Evolutionary conservation across 2,329 filamentous ascomycete species (phyloP), one percentile per base, ranked within the genome.

Genomic region (Westerdykella sp.): DNA sequence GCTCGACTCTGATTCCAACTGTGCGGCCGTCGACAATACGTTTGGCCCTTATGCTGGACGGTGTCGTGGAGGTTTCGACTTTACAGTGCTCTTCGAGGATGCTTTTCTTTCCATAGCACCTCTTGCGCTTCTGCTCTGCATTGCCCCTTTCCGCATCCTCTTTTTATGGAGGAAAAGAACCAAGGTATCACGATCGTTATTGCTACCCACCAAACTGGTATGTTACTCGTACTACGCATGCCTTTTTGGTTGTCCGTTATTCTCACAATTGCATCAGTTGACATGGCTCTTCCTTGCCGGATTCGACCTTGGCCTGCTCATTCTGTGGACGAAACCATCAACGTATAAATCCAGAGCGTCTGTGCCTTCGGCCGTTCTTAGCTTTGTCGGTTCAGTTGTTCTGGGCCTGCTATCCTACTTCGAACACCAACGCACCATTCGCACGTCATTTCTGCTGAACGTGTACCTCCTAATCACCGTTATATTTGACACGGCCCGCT

Each of bases 361-460:
- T 16, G 28, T 62, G 7, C 45, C 63, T 13, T 56, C 60, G 5
- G 60, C 59, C 13, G 47, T 49, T 12, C n/a, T 66, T 22, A 55
- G 49, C 42, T 49, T 66, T 16, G 43, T 59, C 2, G 54, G 57
- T 5, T 51, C 57, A 7, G 15, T 62, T 3, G 21, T 57, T 9
- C 57, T 76, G 11, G 51, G 56, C 36, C 41, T 68, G 11, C 57
- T 74, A 25, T 75, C 74, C 1, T 71, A 69, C 52, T 56, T 70
- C 22, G 73, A 77, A 50, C 75, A 77, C 49, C 52, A 60, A 14
- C 67, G 67, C 25, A 69, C 69, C 5, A 58, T 71, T 34, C 60
- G 65, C 14, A 73, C 75, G 2, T 77, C 74, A 1, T 65, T 69
- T 28, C 47, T 75, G n/a, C 56, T 77, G 35, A 70, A 69, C 40